Evolutionary conservation across 805 yeast genomes (phyloP), one percentile per base, ranked within the genome.

Genomic region (Wickerhamiella bombiphila): DNA sequence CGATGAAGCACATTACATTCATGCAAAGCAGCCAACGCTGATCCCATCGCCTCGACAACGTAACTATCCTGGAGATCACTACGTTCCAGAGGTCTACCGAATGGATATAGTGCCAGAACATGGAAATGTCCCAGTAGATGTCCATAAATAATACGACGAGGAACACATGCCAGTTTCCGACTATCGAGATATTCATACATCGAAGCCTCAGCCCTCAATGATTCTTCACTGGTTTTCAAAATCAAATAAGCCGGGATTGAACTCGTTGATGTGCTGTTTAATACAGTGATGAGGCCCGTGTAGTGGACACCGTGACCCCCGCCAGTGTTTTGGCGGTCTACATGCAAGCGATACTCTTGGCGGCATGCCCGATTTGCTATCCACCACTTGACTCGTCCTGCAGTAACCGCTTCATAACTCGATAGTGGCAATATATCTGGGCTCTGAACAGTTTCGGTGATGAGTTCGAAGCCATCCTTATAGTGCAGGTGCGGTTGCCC

Each of bases 41-140:
- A n/a, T 16, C 38, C 37, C 49, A 52, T 43, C 17, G 28, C 22
- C 3, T 26, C 34, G 7, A 36, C 35, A 7, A 39, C 36, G 7
- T 19, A 25, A 4, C 42, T 34, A 16, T 31, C 37, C 11, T 31
- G 14, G n/a, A 45, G 29, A 26, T 53, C 52, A 4, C 24, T 38
- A 2, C 29, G 17, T 13, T 29, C 22, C 22, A 52, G 8, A 3
- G 42, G 38, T 15, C 48, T 28, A 3, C 55, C 55, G 17, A 41
- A 45, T 7, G 52, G 48, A 33, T 46, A 42, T 8, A 51, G 22
- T 2, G 48, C 50, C 3, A 52, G 41, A 1, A 50, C 42, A 17
- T 47, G 46, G 28, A 45, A 41, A 16, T 43, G 36, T 6, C 42
- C 46, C 19, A 49, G 32, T 4, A 50, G 13, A 4, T 42, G 46